Evolutionary conservation across 1,284 basidiomycete genomes (phyloP).

Genomic region (Agaricales sp.): DNA sequence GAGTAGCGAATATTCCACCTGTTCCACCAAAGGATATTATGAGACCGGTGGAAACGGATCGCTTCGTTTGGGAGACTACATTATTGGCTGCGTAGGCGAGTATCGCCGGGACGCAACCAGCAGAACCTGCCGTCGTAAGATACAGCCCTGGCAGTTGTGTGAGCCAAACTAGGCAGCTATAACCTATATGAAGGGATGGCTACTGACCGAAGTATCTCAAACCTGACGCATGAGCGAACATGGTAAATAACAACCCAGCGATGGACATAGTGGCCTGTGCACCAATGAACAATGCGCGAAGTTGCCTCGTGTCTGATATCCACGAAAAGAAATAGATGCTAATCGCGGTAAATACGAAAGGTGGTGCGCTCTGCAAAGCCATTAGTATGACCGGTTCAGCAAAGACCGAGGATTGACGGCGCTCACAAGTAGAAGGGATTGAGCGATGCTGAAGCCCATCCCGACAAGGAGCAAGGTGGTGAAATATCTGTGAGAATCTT

Average conservation of each 20-base stretch:
- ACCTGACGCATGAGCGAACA: constrained; percentile 21
- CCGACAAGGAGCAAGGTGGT: background rate
- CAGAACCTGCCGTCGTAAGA: constrained; percentile 30
- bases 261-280: constrained; percentile 28
- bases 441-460: background rate
- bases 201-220: constrained; percentile 30
- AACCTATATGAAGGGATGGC: background rate
- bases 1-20: constrained; percentile 31
- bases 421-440: background rate
- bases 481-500: background rate
- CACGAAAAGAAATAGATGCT: constrained; percentile 4
- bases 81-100: constrained; percentile 41
- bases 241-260: constrained; percentile 27
- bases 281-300: constrained; percentile 30
- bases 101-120: constrained; percentile 32
- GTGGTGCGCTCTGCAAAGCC: background rate
- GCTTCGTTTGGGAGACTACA: constrained; percentile 33
- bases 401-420: background rate
- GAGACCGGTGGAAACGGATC: constrained; percentile 32
- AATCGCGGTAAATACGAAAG: background rate
- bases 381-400: background rate
- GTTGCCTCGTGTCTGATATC: constrained; percentile 13
- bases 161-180: background rate
- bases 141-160: constrained; percentile 24
- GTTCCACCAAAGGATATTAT: constrained; percentile 32